Base-by-base conservation (phyloP, 2,329 filamentous ascomycete genomes). In the Sordariomycetes sp. region DNA sequence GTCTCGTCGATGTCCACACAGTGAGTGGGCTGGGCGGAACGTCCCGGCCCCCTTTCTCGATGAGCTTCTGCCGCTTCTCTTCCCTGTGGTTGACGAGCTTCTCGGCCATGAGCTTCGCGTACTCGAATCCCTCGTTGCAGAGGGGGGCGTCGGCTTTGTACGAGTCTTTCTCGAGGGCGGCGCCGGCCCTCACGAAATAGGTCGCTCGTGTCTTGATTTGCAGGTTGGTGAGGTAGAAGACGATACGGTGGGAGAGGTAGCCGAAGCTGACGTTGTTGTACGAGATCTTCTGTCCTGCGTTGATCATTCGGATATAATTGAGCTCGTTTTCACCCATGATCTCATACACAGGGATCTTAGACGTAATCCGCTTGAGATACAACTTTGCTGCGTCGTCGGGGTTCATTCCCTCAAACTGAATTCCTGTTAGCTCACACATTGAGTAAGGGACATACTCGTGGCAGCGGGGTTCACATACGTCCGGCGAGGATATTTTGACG, bases 291-390 rank as follows among this genome's bases (percentile, higher is more conserved):
- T 93, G 85, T 52, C 94, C 94, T 8, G 94, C 94, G 65, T 99
- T 99, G 70, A 97, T 96, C 93, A 99, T 97, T 76, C 96, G 97
- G 75, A 99, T 93, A 74, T 93, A 99, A 70, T 97, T 96, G 62
- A 99, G 80, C 64, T 97, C 92, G 34, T 81, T 80, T 71, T 99
- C 94, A 66, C 92, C 82, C 91, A 99, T 97, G 1, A 90, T 96
- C 74, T 99, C 92, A 65, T 96, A 99, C 60, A 93, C 87, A 22
- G 94, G 94, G 60, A 99, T 99, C 64, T 94, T 90, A 65, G 89
- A 87, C 62, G 90, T 86, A 68, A 99, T 97, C 55, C 94, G 86
- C 62, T 86, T 83, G 46, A 99, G 81, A 67, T 99, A 99, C 65
- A 97, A 85, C 67, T 89, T 87, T 34, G 96, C 92, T 3, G 94